Percentiles rank a stretch among this genome's conserved stretches.
Evolutionary conservation across 257 asterid genomes (phyloP).

Genomic region (Capsicum chinense): DNA sequence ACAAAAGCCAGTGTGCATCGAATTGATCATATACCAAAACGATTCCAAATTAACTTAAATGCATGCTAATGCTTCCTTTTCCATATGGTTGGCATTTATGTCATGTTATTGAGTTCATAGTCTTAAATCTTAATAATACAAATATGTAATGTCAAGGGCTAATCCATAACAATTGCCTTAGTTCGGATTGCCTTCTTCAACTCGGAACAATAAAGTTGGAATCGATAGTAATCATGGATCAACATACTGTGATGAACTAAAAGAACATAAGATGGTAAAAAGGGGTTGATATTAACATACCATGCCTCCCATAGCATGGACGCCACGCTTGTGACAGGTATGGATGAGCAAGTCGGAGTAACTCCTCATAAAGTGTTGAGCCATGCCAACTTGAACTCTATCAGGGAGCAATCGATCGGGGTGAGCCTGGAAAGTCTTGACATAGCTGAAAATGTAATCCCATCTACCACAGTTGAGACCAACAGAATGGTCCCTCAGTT

Average conservation of each 20-base stretch:
- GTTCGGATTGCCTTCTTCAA: neutral
- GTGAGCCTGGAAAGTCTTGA: slow-evolving; percentile 88
- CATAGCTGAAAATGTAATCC: slow-evolving; percentile 96
- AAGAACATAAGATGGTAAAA: neutral
- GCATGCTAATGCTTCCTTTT: neutral
- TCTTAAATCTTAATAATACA: neutral
- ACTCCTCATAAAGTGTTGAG: slow-evolving; percentile 87
- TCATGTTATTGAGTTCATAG: neutral
- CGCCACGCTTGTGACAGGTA: slow-evolving; percentile 89
- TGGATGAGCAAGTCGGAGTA: slow-evolving; percentile 85
- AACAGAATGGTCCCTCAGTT: slow-evolving; percentile 76
- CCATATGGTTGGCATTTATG: neutral
- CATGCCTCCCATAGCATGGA: slow-evolving; percentile 99
- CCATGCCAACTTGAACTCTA: slow-evolving; percentile 88
- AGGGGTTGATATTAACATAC: slow-evolving; percentile 34
- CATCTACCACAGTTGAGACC: slow-evolving; percentile 96
- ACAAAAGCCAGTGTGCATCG: neutral
- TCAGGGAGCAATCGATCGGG: slow-evolving; percentile 90
- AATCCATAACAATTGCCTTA: neutral
- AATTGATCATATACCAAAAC: neutral
- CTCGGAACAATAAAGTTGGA: neutral
- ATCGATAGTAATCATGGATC: neutral
- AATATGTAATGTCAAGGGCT: neutral
- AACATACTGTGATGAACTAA: neutral
- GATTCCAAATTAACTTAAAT: neutral